Percentiles rank a stretch among this genome's conserved stretches.
Evolutionary conservation across 495 filamentous ascomycete species (phyloP).

Genomic region (Penicillium cinerascens): DNA sequence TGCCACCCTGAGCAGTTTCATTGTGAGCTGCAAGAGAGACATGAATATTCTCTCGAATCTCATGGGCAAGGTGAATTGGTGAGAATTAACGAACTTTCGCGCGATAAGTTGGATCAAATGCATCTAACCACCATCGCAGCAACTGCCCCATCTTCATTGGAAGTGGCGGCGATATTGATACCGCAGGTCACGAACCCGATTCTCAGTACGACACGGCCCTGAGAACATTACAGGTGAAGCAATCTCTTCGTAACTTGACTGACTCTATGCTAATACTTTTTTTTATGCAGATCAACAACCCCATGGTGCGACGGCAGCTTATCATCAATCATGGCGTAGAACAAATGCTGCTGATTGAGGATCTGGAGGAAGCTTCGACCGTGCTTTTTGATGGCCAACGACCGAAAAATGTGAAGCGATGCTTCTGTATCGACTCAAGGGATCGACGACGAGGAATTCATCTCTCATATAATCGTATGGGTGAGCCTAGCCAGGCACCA

Average conservation of each 20-base stretch:
- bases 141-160: slow-evolving; percentile 64
- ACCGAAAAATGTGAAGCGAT: slow-evolving; percentile 68
- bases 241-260: background rate
- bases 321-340: slow-evolving; percentile 83
- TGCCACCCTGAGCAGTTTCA: slow-evolving; percentile 62
- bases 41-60: slow-evolving; percentile 56
- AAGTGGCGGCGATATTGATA: slow-evolving; percentile 55
- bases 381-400: slow-evolving; percentile 63
- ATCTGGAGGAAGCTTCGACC: slow-evolving; percentile 59
- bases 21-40: slow-evolving; percentile 74
- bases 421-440: slow-evolving; percentile 58
- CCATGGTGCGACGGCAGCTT: slow-evolving; percentile 70
- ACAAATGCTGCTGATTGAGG: slow-evolving; percentile 73
- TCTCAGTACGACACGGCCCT: slow-evolving; percentile 68
- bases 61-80: slow-evolving; percentile 60
- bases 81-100: slow-evolving; percentile 10
- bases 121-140: slow-evolving; percentile 28
- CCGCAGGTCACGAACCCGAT: slow-evolving; percentile 68
- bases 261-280: slow-evolving; percentile 3
- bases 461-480: slow-evolving; percentile 52
- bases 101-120: slow-evolving; percentile 1
- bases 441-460: slow-evolving; percentile 61
- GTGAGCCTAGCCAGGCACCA: slow-evolving; percentile 52
- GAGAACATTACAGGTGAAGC: slow-evolving; percentile 61
- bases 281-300: slow-evolving; percentile 63